Base-by-base conservation (phyloP, 2,329 filamentous ascomycete species). In the Tetracladium maxilliforme region DNA sequence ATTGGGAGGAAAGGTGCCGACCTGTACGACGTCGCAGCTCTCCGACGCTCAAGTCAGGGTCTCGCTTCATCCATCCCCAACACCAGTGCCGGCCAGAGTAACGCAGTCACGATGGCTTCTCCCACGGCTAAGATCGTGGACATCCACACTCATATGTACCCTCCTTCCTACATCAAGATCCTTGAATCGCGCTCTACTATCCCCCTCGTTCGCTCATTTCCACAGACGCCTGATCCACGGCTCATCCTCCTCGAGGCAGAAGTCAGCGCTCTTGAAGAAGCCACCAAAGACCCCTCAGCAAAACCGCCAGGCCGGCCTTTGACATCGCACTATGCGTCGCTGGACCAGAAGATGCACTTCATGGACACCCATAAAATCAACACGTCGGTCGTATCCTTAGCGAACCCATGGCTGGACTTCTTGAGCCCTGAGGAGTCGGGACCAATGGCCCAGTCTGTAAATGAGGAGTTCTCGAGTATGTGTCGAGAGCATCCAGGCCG, bases 351-450 rank as follows among this genome's bases (percentile, higher is more conserved):
- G 44, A 61, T 93, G 10, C 62, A 70, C 24, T 93, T 94, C 54
- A 94, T 94, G 86, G 64, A 83, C 46, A 67, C 62, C 10, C 86
- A 94, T 52, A 57, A 57, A 26, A 93, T 94, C 45, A 67, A 78
- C 48, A 71, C 77, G 34, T 90, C 80, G 2, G 79, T 93, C 25
- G 71, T 94, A 33, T 90, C 81, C 1, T 70, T 93, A 13, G 86
- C 86, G 10, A 94, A 94, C 43, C 86, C 86, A 0, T 94, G 86
- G 86, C 64, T 94, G 3, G 86, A 94, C 50, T 94, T 92, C 44
- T 52, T 93, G 1, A 45, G 58, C 7, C 44, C 68, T 0, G 46
- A 56, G 4, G 66, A 75, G 35, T 78, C 80, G 0, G 66, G 64
- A 3, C 45, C 51, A 16, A 70, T 74, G 24, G 82, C 82, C 1